Conservation (phyloP, 441 rosid genomes). For the Rhodomyrtus psidioides region DNA sequence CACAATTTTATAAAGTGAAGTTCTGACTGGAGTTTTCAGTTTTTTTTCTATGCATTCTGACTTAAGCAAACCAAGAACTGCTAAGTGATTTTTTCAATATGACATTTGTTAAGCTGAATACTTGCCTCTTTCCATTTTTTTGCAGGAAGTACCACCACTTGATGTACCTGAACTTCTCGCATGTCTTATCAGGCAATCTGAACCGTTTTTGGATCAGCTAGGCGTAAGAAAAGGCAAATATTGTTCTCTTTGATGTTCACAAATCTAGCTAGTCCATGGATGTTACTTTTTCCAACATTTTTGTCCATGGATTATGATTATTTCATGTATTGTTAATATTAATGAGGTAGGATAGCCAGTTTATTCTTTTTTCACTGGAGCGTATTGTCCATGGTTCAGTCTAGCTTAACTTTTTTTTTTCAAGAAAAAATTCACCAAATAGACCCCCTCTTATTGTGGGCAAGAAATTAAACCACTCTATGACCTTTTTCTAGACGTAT, state of each 20-base stretch:
- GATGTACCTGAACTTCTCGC: conserved; percentile 91
- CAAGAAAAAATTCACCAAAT: neutral
- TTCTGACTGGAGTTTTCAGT: neutral
- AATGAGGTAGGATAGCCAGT: neutral
- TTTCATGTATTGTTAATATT: neutral
- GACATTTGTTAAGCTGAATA: neutral
- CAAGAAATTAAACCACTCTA: neutral
- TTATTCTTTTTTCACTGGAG: neutral
- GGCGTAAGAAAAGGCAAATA: conserved; percentile 70
- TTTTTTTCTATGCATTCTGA: neutral
- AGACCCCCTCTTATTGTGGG: neutral
- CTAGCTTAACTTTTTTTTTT: neutral
- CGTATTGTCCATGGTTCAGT: neutral
- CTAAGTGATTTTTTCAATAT: neutral
- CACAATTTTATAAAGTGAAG: neutral
- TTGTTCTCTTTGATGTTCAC: neutral
- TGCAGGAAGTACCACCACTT: conserved; percentile 78
- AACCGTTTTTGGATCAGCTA: conserved; percentile 83
- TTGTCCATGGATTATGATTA: neutral
- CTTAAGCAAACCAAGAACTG: neutral
- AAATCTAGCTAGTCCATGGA: neutral
- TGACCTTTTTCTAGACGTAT: neutral
- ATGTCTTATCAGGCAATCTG: conserved; percentile 82
- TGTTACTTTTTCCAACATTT: neutral
- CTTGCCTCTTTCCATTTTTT: neutral